Evolutionary conservation across 192 early-diverging fungal species (phyloP).

Genomic region (Dissophora ornata): DNA sequence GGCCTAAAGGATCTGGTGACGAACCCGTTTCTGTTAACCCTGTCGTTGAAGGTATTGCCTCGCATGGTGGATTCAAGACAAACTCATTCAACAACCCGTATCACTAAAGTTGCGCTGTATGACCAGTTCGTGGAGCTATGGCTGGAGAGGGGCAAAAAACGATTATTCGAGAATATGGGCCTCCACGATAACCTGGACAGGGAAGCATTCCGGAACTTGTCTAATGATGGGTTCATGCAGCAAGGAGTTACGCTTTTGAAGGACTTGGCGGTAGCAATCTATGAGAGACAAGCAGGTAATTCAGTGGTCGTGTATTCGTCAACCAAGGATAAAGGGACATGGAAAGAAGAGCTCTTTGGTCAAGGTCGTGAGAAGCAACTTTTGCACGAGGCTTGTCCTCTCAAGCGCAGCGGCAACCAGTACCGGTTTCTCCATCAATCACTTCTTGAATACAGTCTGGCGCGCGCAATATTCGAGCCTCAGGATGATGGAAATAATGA

Average conservation of each 20-base stretch:
- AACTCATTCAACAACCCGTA: background rate
- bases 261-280: slow-evolving; percentile 10
- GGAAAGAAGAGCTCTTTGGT: background rate
- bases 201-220: background rate
- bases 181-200: too few relatives aligned
- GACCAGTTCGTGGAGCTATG: slow-evolving; percentile 4
- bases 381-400: background rate
- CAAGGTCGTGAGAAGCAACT: background rate
- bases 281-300: background rate
- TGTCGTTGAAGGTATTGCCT: background rate
- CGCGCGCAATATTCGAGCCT: background rate
- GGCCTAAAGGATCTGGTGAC: background rate
- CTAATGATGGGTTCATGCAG: background rate
- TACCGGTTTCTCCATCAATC: slow-evolving; percentile 10
- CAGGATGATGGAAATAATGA: too few relatives aligned
- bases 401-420: slow-evolving; percentile 1
- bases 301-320: background rate
- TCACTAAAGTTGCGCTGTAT: slow-evolving; percentile 8
- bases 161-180: background rate
- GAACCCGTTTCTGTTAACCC: slow-evolving; percentile 10
- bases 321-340: background rate
- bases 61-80: background rate
- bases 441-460: background rate
- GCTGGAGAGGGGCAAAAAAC: background rate
- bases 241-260: background rate